phyloP scores from a whole-genome alignment of 345 rosid species.

The Eucalyptus lansdowneana region DNA sequence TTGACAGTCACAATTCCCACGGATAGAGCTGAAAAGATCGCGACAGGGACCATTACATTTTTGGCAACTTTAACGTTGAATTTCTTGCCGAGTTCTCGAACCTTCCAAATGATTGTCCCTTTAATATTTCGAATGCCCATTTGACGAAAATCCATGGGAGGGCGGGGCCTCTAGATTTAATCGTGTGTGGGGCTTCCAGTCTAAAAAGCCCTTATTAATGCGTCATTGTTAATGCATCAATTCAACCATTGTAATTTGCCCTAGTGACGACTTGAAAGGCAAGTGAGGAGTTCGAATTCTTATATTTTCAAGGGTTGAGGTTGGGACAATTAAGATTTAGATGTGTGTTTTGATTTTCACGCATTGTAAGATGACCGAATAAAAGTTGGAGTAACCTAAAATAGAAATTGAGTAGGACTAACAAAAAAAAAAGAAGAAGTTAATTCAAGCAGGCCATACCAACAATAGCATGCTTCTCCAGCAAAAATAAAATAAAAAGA shows the following conservation, averaged over 20 bases:
- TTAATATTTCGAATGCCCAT: not conserved
- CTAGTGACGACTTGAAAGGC: accelerated
- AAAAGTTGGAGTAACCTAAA: too few relatives aligned
- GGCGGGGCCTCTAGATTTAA: not conserved
- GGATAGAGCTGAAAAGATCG: not conserved
- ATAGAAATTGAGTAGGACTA: accelerated
- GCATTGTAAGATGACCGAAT: too few relatives aligned
- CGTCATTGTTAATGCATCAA: too few relatives aligned
- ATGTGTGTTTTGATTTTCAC: accelerated
- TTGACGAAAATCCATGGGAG: not conserved
- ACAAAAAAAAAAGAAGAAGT: too few relatives aligned
- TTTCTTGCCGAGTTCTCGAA: too few relatives aligned
- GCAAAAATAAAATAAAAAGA: too few relatives aligned
- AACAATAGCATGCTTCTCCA: too few relatives aligned
- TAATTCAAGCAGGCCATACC: too few relatives aligned
- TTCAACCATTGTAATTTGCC: too few relatives aligned
- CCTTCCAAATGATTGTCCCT: not conserved
- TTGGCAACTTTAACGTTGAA: not conserved
- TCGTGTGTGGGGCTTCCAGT: not conserved
- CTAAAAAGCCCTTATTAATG: too few relatives aligned
- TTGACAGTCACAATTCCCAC: too few relatives aligned
- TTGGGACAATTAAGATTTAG: accelerated
- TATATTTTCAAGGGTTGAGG: accelerated
- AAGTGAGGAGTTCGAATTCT: accelerated
- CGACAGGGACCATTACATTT: not conserved